Conservation (phyloP, 805 yeast genomes). For the Clavispora asparagi region DNA sequence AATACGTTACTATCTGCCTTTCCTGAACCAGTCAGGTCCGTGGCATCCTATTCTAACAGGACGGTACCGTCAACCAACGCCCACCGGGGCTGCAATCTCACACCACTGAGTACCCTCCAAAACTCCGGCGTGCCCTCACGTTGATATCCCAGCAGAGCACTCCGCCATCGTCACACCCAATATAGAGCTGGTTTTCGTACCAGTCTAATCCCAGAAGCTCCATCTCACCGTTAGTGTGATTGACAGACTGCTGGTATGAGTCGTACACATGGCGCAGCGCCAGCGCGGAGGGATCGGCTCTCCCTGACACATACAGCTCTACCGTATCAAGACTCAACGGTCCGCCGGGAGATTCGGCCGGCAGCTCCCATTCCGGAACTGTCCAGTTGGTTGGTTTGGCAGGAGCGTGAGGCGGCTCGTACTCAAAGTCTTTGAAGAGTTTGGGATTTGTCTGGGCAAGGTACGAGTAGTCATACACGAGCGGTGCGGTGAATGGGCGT, state of each 20-base stretch:
- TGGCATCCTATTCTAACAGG: too few species aligned
- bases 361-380: conserved; percentile 1
- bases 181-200: conserved; percentile 25
- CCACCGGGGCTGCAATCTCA: too few species aligned
- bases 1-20: too few species aligned
- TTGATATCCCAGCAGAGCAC: conserved; percentile 67
- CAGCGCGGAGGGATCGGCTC: not conserved
- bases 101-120: conserved; percentile 46
- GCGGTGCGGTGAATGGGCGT: conserved; percentile 25
- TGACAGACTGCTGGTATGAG: conserved; percentile 25
- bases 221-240: conserved; percentile 40
- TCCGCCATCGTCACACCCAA: conserved; percentile 54
- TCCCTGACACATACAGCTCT: not conserved
- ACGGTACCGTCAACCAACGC: too few species aligned
- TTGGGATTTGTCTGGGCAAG: conserved; percentile 31
- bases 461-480: conserved; percentile 40
- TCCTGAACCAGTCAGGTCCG: too few species aligned
- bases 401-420: conserved; percentile 20
- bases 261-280: conserved; percentile 7
- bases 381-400: conserved; percentile 2
- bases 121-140: conserved; percentile 56
- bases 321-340: not conserved
- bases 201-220: conserved; percentile 38
- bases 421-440: conserved; percentile 31
- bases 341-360: not conserved